Percentiles rank a stretch among this genome's conserved stretches.
Evolutionary conservation across 345 rosid species (phyloP).

Genomic region (Punica granatum): DNA sequence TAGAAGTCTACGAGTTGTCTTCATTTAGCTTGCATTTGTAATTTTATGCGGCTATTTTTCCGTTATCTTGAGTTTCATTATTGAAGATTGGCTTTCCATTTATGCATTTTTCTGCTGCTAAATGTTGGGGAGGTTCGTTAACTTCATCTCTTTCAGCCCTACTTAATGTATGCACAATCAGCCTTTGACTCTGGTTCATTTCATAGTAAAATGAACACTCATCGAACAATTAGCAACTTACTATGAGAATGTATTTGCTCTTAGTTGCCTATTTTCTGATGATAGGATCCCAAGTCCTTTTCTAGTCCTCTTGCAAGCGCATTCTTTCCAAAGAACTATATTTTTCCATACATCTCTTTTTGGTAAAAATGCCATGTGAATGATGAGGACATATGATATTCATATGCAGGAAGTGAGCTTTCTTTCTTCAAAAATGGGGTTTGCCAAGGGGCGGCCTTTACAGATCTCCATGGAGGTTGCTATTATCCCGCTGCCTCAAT

Average conservation of each 20-base stretch:
- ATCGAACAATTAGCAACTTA: neutral
- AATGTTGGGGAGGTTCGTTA: neutral
- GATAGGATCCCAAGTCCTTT: neutral
- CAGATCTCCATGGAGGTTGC: slow-evolving; percentile 72
- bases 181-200: neutral
- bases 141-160: neutral
- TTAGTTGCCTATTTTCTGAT: neutral
- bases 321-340: neutral
- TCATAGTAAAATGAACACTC: neutral
- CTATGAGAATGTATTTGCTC: neutral
- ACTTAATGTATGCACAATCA: neutral
- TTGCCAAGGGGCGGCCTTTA: slow-evolving; percentile 89
- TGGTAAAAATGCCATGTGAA: neutral
- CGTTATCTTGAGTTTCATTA: neutral
- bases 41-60: neutral
- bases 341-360: neutral
- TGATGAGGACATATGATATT: neutral
- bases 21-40: neutral
- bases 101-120: neutral
- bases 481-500: slow-evolving; percentile 97
- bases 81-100: neutral
- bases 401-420: slow-evolving; percentile 78
- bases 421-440: slow-evolving; percentile 85
- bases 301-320: neutral
- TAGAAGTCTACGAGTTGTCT: neutral